Evolutionary conservation across 2,329 filamentous ascomycete species (phyloP).

Genomic region (Purpureocillium takamizusanense): DNA sequence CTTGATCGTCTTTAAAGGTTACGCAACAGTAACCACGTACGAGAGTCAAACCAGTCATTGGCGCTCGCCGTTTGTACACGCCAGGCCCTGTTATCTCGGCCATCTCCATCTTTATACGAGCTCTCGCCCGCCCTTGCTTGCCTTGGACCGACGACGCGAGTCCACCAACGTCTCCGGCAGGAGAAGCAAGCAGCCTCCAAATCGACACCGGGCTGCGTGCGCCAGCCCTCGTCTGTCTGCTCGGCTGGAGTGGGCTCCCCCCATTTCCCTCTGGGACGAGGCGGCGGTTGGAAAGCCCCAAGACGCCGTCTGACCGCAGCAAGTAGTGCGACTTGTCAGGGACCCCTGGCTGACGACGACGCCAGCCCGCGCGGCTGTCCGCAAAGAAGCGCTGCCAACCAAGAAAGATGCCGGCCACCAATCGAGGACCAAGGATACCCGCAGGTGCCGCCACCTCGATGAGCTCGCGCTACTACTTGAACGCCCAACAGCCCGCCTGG

Average conservation of each 20-base stretch:
- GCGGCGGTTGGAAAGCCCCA: conserved; percentile 17
- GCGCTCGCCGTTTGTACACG: no score
- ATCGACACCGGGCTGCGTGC: background rate
- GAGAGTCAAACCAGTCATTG: no score
- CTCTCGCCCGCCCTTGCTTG: no score
- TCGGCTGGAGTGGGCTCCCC: background rate
- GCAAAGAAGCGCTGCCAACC: conserved; percentile 11
- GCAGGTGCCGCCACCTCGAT: conserved; percentile 12
- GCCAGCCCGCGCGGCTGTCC: conserved; percentile 17
- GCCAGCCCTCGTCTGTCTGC: no score
- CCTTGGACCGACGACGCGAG: no score
- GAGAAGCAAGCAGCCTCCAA: no score
- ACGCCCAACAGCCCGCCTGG: conserved; percentile 17
- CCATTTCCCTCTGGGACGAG: no score
- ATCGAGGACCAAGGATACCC: conserved; percentile 20
- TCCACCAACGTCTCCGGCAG: no score
- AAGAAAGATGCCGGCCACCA: conserved; percentile 21
- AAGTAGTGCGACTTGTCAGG: conserved; percentile 21
- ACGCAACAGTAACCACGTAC: no score
- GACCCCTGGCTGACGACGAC: conserved; percentile 21
- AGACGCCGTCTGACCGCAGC: conserved; percentile 22
- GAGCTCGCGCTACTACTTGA: conserved; percentile 16
- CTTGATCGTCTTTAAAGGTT: no score
- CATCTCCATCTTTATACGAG: no score
- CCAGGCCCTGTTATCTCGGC: no score